Base-by-base conservation (phyloP, 2,329 filamentous ascomycete species). In the Lasiodiplodia gonubiensis region DNA sequence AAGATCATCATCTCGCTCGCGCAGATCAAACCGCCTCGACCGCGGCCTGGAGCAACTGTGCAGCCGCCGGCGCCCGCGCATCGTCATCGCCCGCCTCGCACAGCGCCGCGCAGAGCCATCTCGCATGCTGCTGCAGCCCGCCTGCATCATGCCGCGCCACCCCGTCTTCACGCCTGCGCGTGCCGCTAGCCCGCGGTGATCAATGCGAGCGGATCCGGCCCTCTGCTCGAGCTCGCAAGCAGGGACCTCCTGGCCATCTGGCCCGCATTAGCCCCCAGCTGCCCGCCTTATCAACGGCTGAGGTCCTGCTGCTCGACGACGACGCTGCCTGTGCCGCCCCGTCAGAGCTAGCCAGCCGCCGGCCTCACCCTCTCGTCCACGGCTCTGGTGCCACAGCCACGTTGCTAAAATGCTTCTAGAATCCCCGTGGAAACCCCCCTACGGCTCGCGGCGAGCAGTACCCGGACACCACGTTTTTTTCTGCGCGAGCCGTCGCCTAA, bases 21-120 rank as follows among this genome's bases (percentile, higher is more conserved):
- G 59, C 59, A 51, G 59, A 63, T 63, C 59, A 63, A 63, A 63
- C 59, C 55, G 37, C 37, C 37, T 42, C 54, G 54, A 57, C 54
- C 54, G 25, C 33, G 27, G 25, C 57, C 21, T 33, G 25, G 25
- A 33, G 57, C 39, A 25, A 2, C 8, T 21, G 42, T 16, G 42
- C 39, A 35, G 57, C 57, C 30, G 30, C 21, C 33, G 35, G 23
- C 21, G 42, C 42, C 42, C 55, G 39, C 39, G 39, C 57, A 33
- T 39, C 25, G 35, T 48, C 42, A 51, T 63, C 59, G 46, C 23
- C 59, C 25, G 46, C 39, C 30, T 35, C 14, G 23, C 52, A 27
- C 54, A 60, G 46, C 39, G 46, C 39, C 39, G 39, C 46, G 59
- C 59, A n/a, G 59, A 46, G 27, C 55, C 16, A n/a, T 42, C n/a